phyloP scores from a whole-genome alignment of 164 flowering plant genomes.

The Malania oleifera region DNA sequence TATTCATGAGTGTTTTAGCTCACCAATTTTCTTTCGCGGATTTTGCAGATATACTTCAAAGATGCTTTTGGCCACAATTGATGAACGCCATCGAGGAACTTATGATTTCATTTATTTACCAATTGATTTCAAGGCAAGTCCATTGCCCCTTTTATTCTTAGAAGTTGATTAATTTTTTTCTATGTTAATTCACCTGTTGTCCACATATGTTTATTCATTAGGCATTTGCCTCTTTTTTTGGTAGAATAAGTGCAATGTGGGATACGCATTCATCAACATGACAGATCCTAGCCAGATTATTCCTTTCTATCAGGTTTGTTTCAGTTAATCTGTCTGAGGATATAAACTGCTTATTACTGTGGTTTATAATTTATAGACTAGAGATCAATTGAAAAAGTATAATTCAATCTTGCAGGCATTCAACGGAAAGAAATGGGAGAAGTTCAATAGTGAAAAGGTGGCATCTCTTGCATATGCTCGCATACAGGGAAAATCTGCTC shows the following conservation, averaged over 20 bases:
- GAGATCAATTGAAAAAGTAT: background rate
- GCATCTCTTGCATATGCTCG: slow-evolving; percentile 62
- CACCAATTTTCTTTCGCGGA: no score
- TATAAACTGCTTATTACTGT: background rate
- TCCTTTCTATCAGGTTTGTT: slow-evolving; percentile 48
- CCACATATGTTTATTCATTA: no score
- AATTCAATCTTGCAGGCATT: slow-evolving; percentile 31
- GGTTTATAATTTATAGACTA: background rate
- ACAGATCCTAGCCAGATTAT: slow-evolving; percentile 44
- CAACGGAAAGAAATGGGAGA: slow-evolving; percentile 65
- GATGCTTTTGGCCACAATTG: slow-evolving; percentile 66
- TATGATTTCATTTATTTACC: slow-evolving; percentile 61
- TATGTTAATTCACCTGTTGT: background rate
- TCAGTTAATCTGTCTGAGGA: slow-evolving; percentile 4
- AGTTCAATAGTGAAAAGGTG: slow-evolving; percentile 61
- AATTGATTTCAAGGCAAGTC: slow-evolving; percentile 60
- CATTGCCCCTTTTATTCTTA: background rate
- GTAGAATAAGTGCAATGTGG: slow-evolving; percentile 72
- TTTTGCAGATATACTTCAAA: slow-evolving; percentile 55
- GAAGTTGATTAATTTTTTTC: background rate
- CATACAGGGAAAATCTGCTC: slow-evolving; percentile 63
- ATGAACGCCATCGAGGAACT: slow-evolving; percentile 53
- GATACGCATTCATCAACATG: slow-evolving; percentile 70
- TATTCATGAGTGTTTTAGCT: no score
- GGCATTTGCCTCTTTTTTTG: slow-evolving; percentile 6